A percentile compares a stretch with the other conserved stretches of the same genome.
Conservation (phyloP, 2,329 filamentous ascomycete genomes). For the Mollisia scopiformis region DNA sequence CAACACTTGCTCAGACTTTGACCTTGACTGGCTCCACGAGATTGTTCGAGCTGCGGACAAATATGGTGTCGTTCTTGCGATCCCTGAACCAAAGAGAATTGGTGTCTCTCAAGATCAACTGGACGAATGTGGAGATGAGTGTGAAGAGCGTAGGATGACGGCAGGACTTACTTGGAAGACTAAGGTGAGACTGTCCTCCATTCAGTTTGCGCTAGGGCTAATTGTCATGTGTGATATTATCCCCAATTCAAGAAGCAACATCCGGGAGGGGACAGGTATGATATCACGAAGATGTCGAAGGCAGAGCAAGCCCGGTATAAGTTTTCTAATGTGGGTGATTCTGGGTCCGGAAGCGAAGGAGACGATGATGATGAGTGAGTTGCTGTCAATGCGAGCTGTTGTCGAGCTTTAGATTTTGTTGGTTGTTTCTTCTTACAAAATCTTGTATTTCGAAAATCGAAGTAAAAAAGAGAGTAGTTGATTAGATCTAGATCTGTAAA, state of each 20-base stretch:
- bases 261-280: constrained; percentile 8
- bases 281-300: constrained; percentile 17
- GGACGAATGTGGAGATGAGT: neutral
- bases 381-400: no score
- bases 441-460: no score
- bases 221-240: constrained; percentile 5
- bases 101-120: neutral
- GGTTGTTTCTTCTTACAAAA: no score
- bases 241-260: constrained; percentile 11
- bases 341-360: no score
- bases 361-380: no score
- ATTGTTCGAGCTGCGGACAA: neutral
- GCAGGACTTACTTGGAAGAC: neutral
- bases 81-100: neutral
- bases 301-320: constrained; percentile 5
- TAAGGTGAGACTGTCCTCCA: neutral
- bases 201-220: neutral
- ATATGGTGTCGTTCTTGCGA: neutral
- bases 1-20: neutral
- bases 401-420: no score
- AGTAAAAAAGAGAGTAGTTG: no score
- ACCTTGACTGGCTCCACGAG: neutral
- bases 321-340: no score
- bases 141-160: neutral
- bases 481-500: no score